These are phyloP conservation scores for Acanthamoeba royreba DNA, from an alignment of 208 protist genomes.

Conservation along the genomic window DNA sequence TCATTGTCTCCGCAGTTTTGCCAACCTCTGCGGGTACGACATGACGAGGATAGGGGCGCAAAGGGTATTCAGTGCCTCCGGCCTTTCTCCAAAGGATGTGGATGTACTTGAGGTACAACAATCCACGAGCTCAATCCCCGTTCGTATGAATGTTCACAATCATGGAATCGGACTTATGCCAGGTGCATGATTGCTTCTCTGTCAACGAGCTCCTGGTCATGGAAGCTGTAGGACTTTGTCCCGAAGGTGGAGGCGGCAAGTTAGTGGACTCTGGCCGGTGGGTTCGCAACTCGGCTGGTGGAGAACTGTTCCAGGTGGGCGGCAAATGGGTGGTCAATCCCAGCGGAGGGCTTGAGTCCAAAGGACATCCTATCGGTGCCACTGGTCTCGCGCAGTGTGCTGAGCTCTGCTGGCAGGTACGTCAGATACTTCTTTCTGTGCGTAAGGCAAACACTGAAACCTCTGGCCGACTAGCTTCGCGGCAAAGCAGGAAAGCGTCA, in stretches of 20 bases:
- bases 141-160: too few relatives aligned
- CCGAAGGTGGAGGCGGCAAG: constrained; percentile 32
- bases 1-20: not conserved
- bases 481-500: constrained; percentile 37
- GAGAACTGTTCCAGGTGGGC: constrained; percentile 24
- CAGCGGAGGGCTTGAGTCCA: constrained; percentile 59
- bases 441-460: not conserved
- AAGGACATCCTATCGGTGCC: constrained; percentile 59
- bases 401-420: constrained; percentile 52
- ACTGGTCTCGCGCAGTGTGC: constrained; percentile 50
- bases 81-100: not conserved
- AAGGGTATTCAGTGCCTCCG: not conserved
- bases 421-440: too few relatives aligned
- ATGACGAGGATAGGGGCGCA: constrained; percentile 41
- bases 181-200: constrained; percentile 69
- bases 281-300: constrained; percentile 42
- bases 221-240: constrained; percentile 57
- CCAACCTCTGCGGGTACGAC: constrained; percentile 50
- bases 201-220: constrained; percentile 41
- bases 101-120: not conserved
- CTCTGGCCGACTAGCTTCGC: constrained; percentile 41
- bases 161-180: too few relatives aligned
- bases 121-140: too few relatives aligned
- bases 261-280: constrained; percentile 31
- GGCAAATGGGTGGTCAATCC: constrained; percentile 69